Base-by-base conservation (phyloP, 129 eudicot genomes). In the Arctium lappa region DNA sequence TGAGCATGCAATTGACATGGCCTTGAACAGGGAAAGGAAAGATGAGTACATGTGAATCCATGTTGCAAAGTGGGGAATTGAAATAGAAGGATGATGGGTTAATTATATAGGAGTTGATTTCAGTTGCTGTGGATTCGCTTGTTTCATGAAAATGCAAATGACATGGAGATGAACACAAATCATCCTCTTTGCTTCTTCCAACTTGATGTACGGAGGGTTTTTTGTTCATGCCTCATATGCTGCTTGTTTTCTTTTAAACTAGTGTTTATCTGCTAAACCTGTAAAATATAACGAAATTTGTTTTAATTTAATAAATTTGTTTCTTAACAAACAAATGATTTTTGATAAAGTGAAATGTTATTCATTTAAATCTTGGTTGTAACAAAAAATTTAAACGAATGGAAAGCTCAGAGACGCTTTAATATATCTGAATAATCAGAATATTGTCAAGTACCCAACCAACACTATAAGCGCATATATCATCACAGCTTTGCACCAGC, bases 401-500 rank as follows among this genome's bases (percentile, higher is more conserved):
- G 6, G 40, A 50, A n/a, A 60, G 68, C 68, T 60, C 68, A 60
- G 68, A 60, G 6, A 30, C 68, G 68, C 68, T 60, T 4, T 1
- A 0, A 1, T 33, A 4, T 60, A 60, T 60, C 68, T 60, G 29
- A 60, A 16, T 1, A 1, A 60, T n/a, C 68, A 60, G 68, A 60
- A 1, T n/a, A 5, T 3, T 16, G 68, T 60, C 30, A 0, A n/a
- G 68, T 30, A 60, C 68, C 68, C 68, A 60, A n/a, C 68, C 68
- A 0, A 4, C 68, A 60, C 68, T 5, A 16, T 0, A 5, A 60
- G 68, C 68, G 68, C 68, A 60, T 4, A 4, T 60, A 16, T 60
- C 68, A n/a, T 60, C 68, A 60, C 68, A n/a, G 68, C 68, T 60
- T 16, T 92, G 94, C 95, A 90, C 95, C 97, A 91, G 93, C 97